These are phyloP conservation scores for Lachancea sp. DNA, from an alignment of 805 yeast species.

Conservation along the genomic window DNA sequence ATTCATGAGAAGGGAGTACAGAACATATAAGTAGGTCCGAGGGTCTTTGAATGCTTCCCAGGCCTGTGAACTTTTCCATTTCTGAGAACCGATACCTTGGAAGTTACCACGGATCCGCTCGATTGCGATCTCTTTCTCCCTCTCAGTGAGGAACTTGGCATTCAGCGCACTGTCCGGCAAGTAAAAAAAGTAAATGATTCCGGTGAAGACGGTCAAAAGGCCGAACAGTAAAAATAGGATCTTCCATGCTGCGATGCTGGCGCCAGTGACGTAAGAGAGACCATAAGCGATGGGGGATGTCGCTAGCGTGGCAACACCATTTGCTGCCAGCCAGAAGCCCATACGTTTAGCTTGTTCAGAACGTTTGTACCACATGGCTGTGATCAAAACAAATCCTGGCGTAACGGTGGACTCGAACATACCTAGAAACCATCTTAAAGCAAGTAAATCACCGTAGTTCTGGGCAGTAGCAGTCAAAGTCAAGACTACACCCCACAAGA, in stretches of 20 bases:
- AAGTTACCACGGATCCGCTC: slow-evolving; percentile 23
- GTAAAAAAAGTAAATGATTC: slow-evolving; percentile 30
- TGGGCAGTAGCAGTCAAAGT: too few species aligned
- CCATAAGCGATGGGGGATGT: slow-evolving; percentile 27
- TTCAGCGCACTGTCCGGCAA: slow-evolving; percentile 35
- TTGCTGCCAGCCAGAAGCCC: slow-evolving; percentile 33
- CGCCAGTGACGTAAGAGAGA: slow-evolving; percentile 21
- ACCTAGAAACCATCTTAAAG: slow-evolving; percentile 22
- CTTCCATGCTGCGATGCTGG: slow-evolving; percentile 25
- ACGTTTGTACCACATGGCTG: slow-evolving; percentile 31
- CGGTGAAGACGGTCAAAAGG: slow-evolving; percentile 34
- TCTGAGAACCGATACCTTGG: slow-evolving; percentile 19
- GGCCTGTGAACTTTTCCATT: slow-evolving; percentile 14
- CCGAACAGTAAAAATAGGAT: slow-evolving; percentile 28
- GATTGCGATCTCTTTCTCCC: slow-evolving; percentile 28
- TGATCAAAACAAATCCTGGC: slow-evolving; percentile 33
- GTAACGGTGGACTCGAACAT: slow-evolving; percentile 28
- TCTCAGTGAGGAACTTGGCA: slow-evolving; percentile 32
- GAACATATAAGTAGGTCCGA: slow-evolving; percentile 14
- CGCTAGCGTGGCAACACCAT: slow-evolving; percentile 28
- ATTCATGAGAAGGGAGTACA: slow-evolving; percentile 18
- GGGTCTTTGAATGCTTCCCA: slow-evolving; percentile 14
- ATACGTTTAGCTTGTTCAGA: slow-evolving; percentile 31
- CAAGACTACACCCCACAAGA: slow-evolving; percentile 52
- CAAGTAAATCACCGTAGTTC: slow-evolving; percentile 18